Conservation (phyloP, 345 rosid genomes). For the Pugionium cornutum region DNA sequence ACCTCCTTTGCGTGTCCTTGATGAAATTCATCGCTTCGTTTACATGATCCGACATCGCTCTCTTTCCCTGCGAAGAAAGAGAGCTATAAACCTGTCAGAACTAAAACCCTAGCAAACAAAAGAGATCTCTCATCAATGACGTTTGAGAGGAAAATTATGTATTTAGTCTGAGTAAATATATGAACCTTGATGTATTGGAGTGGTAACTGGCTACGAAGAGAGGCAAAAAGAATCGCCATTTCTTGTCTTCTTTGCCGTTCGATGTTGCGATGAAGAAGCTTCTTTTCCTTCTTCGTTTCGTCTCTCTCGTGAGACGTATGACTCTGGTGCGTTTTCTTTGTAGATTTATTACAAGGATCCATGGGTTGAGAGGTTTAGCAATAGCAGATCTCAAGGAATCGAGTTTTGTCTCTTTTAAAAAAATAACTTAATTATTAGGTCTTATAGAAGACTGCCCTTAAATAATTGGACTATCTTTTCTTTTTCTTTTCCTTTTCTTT, state of each 20-base stretch:
- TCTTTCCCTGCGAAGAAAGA: slow-evolving; percentile 47
- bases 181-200: slow-evolving; percentile 38
- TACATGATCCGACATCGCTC: slow-evolving; percentile 48
- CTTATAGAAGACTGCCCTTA: slow-evolving; percentile 1
- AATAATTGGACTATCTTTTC: background rate
- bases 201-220: slow-evolving; percentile 38
- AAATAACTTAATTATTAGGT: slow-evolving; percentile 7
- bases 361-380: background rate
- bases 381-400: slow-evolving; percentile 32
- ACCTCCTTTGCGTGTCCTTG: slow-evolving; percentile 36
- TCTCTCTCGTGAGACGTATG: slow-evolving; percentile 12
- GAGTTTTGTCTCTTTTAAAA: background rate
- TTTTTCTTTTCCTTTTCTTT: too few relatives aligned
- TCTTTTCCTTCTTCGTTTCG: slow-evolving; percentile 30
- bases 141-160: background rate
- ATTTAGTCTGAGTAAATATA: background rate
- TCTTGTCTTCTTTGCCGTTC: slow-evolving; percentile 43
- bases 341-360: slow-evolving; percentile 20
- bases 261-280: slow-evolving; percentile 31
- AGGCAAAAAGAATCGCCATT: slow-evolving; percentile 33
- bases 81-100: slow-evolving; percentile 6
- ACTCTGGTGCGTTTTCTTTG: slow-evolving; percentile 3
- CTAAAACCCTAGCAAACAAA: slow-evolving; percentile 28
- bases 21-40: slow-evolving; percentile 46
- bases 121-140: background rate